Base-by-base conservation (phyloP, 768 basidiomycete species). In the Mycena kentingensis region DNA sequence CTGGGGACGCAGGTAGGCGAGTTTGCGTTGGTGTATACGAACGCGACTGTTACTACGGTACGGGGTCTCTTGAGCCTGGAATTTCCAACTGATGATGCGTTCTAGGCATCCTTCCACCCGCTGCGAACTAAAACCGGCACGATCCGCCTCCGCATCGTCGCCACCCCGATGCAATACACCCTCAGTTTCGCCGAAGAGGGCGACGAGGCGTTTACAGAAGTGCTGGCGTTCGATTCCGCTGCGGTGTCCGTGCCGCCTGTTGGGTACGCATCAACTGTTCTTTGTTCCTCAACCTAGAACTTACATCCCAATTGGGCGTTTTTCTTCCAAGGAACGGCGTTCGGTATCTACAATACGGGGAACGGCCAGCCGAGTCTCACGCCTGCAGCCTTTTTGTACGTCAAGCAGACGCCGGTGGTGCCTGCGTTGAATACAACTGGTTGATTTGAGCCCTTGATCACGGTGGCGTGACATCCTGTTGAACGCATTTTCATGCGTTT, bases 291-390 rank as follows among this genome's bases (percentile, higher is more conserved):
- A n/a, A n/a, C n/a, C n/a, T n/a, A n/a, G n/a, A n/a, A n/a, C n/a
- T n/a, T n/a, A n/a, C n/a, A n/a, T n/a, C n/a, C n/a, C n/a, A n/a
- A n/a, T n/a, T n/a, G 73, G 11, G 70, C 65, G 8, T 72, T 70
- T 57, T 70, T 68, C 51, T 75, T 72, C 64, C 71, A 71, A 52
- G 73, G 73, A 2, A 60, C 70, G 15, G 58, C 71, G 2, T 73
- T 73, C 38, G 72, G 69, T 1, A 52, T 70, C 5, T 75, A 75
- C 54, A 73, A 69, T 51, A 73, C 72, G 0, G 73, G 73, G 18
- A 73, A 69, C 46, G 72, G 70, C 10, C 70, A 64, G 49, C 72
- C 73, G 0, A 72, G 64, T 38, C 58, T 73, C 18, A 55, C 58
- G 6, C 68, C 65, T 8, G 73, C 73, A 0, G 69, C 72, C 49